Conservation (phyloP, 768 basidiomycete genomes). For the Naganishia friedmannii region DNA sequence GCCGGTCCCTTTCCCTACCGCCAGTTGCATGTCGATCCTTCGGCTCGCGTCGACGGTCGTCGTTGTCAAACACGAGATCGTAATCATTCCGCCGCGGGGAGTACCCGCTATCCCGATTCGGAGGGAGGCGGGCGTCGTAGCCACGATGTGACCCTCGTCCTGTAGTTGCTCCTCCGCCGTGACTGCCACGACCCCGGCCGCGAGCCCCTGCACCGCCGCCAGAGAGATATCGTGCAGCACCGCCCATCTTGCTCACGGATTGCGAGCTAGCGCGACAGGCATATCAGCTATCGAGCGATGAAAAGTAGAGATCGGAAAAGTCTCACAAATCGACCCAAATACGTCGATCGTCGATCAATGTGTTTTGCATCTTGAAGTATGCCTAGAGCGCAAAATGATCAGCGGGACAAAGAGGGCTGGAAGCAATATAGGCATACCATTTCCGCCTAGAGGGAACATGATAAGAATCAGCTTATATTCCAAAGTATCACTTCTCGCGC, state of each 20-base stretch:
- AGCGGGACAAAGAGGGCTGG: too few species aligned
- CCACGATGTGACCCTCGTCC: slow-evolving; percentile 68
- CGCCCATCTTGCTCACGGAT: slow-evolving; percentile 85
- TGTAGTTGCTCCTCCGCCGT: slow-evolving; percentile 53
- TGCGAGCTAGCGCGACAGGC: slow-evolving; percentile 63
- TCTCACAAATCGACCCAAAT: slow-evolving; percentile 99
- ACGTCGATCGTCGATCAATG: slow-evolving; percentile 90
- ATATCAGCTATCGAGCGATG: slow-evolving; percentile 13
- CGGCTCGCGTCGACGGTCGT: slow-evolving; percentile 41
- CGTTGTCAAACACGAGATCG: slow-evolving; percentile 82
- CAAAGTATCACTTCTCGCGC: slow-evolving; percentile 53
- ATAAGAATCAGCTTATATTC: neutral
- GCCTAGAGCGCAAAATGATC: slow-evolving; percentile 57
- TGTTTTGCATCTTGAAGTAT: slow-evolving; percentile 99
- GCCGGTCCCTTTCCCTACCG: slow-evolving; percentile 34
- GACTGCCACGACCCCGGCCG: slow-evolving; percentile 42
- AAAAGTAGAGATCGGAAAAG: slow-evolving; percentile 21
- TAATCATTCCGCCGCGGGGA: slow-evolving; percentile 56
- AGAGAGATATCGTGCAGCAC: slow-evolving; percentile 64
- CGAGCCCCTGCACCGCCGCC: slow-evolving; percentile 39
- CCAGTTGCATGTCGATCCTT: slow-evolving; percentile 21
- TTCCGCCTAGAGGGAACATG: neutral
- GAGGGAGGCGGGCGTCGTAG: slow-evolving; percentile 17
- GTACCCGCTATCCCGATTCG: slow-evolving; percentile 30
- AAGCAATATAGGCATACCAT: slow-evolving; percentile 2